phyloP scores from a whole-genome alignment of 495 filamentous ascomycete species.

The Peziza echinospora region DNA sequence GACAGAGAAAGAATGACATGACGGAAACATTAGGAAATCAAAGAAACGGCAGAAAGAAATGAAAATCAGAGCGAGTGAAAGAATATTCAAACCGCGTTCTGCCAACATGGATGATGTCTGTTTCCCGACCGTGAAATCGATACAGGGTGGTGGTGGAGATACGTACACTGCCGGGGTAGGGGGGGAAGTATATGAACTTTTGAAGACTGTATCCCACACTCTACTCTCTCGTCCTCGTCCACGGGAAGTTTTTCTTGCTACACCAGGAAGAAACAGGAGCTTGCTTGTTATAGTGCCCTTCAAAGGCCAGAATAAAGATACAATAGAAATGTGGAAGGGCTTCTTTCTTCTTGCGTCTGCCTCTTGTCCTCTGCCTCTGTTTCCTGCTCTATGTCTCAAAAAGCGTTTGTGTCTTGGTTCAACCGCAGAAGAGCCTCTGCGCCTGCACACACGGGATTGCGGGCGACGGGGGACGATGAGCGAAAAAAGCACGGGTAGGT shows the following conservation, averaged over 20 bases:
- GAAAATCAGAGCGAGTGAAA: neutral
- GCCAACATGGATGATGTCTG: neutral
- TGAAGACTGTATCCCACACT: neutral
- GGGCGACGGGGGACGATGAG: no score
- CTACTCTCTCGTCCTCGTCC: neutral
- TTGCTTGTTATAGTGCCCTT: neutral
- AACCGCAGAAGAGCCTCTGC: no score
- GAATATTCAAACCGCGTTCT: conserved; percentile 1
- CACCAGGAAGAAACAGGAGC: neutral
- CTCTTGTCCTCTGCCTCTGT: no score
- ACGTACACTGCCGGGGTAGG: conserved; percentile 20
- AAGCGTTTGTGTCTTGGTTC: no score
- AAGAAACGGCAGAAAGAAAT: neutral
- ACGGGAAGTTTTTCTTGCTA: neutral
- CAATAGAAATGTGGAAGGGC: neutral
- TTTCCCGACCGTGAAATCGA: conserved; percentile 4
- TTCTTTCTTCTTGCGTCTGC: conserved; percentile 15
- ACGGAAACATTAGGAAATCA: neutral
- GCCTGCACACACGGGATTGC: no score
- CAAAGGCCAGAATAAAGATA: neutral
- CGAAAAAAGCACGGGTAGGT: no score
- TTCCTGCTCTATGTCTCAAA: no score
- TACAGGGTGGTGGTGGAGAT: conserved; percentile 18
- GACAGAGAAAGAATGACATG: conserved; percentile 14
- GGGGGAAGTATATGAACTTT: neutral